phyloP scores from a whole-genome alignment of 2,329 filamentous ascomycete species.

The Penicillium frequentans region DNA sequence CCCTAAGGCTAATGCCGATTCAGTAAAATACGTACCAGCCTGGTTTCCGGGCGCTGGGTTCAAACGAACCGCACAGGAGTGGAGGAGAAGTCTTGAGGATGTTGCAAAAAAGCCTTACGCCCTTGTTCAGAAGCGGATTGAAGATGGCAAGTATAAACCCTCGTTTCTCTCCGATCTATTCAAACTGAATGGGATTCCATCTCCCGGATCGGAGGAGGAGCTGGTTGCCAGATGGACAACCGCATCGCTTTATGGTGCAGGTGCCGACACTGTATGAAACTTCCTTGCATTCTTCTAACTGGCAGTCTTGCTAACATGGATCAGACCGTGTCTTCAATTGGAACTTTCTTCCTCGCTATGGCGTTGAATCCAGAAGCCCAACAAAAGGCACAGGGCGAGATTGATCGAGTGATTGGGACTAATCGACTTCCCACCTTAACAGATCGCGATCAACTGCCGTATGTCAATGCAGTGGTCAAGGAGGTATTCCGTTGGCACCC shows the following conservation, averaged over 20 bases:
- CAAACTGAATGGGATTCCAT: background rate
- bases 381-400: conserved; percentile 46
- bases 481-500: conserved; percentile 35
- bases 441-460: conserved; percentile 37
- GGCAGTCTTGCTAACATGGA: background rate
- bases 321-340: conserved; percentile 42
- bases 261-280: conserved; percentile 40
- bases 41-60: conserved; percentile 50
- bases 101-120: conserved; percentile 25
- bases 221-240: conserved; percentile 33
- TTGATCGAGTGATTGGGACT: conserved; percentile 25
- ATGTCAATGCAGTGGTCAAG: conserved; percentile 34
- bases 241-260: conserved; percentile 43
- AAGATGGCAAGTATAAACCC: conserved; percentile 24
- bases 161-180: conserved; percentile 42
- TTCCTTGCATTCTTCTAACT: background rate
- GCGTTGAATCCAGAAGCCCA: conserved; percentile 51
- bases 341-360: conserved; percentile 50
- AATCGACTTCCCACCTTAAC: conserved; percentile 4
- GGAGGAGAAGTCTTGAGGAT: background rate
- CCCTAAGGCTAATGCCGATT: background rate
- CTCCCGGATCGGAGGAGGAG: conserved; percentile 32
- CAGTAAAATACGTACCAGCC: conserved; percentile 39
- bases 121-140: conserved; percentile 46
- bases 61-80: conserved; percentile 40